Evolutionary conservation across 116 monocot species (phyloP), one percentile per base, ranked within the genome.

Genomic region (Posidonia oceanica): DNA sequence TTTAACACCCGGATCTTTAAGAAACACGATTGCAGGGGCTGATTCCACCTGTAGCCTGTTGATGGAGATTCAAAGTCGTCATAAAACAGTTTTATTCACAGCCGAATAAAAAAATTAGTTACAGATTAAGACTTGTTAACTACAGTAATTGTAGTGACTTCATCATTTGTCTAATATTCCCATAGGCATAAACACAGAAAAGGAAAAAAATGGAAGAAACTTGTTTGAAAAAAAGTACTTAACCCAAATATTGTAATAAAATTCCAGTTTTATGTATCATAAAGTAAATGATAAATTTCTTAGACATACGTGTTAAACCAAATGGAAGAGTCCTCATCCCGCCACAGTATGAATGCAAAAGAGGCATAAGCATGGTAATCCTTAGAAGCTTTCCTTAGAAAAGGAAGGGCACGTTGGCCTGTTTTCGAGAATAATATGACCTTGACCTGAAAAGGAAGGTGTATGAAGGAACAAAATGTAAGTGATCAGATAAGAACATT

Each of bases 1-100:
- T 60, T 84, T 74, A n/a, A 82, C 67, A 60, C 87, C 87, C 2
- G 84, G 80, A 61, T 90, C 90, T 78, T 86, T 98, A 52, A 93
- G 67, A 79, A 93, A 69, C 36, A 93, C 80, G 76, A 93, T 52
- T 66, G 98, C 81, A 53, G 98, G 98, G 42, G 98, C 87, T 59
- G 89, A 87, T 61, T 98, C 98, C 75, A 98, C 87, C 20, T 75
- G 67, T 75, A 98, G 84, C 79, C 98, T 98, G 85, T 68, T 70
- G 37, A 38, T 21, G 7, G 55, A 71, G 7, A 69, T 5, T 64
- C 18, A 21, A 60, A 10, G 7, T 48, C 8, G 7, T 48, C 48
- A 48, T 48, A 48, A 48, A 48, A 48, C 48, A 48, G 48, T 60
- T 60, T 18, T 60, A 60, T 60, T 60, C 5, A 3, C 11, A 22